These are phyloP conservation scores for Ilex paraguariensis DNA, from an alignment of 305 asterid species.

Conservation along the genomic window DNA sequence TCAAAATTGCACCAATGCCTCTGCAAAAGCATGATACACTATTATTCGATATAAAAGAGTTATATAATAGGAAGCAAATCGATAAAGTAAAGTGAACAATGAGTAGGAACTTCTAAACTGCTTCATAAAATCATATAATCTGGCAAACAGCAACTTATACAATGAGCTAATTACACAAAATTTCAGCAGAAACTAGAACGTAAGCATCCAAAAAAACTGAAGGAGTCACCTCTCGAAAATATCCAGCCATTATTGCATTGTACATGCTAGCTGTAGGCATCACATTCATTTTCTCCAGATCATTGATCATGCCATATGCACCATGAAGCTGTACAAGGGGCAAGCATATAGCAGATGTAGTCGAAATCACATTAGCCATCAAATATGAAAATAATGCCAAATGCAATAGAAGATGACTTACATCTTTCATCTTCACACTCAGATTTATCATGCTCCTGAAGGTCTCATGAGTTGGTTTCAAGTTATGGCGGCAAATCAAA, in stretches of 20 bases:
- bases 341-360: conserved; percentile 8
- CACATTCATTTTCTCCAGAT: conserved; percentile 40
- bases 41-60: no score
- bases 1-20: no score
- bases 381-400: background rate
- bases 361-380: conserved; percentile 2
- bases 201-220: conserved; percentile 13
- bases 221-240: conserved; percentile 73
- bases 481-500: conserved; percentile 44
- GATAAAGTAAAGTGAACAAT: no score
- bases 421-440: conserved; percentile 82
- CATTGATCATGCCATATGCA: conserved; percentile 67
- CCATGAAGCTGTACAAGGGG: conserved; percentile 61
- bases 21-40: no score
- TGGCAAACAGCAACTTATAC: no score
- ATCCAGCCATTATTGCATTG: conserved; percentile 72
- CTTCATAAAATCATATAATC: no score
- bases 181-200: no score
- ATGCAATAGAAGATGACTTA: conserved; percentile 27
- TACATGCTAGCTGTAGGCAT: conserved; percentile 58
- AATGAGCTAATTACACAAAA: no score
- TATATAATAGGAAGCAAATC: no score
- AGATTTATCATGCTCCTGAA: conserved; percentile 65
- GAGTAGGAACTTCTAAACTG: no score
- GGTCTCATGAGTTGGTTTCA: conserved; percentile 61